Percentiles rank a stretch among this genome's conserved stretches.
phyloP scores from a whole-genome alignment of 169 alveolate species.

The Cryptosporidium canis region DNA sequence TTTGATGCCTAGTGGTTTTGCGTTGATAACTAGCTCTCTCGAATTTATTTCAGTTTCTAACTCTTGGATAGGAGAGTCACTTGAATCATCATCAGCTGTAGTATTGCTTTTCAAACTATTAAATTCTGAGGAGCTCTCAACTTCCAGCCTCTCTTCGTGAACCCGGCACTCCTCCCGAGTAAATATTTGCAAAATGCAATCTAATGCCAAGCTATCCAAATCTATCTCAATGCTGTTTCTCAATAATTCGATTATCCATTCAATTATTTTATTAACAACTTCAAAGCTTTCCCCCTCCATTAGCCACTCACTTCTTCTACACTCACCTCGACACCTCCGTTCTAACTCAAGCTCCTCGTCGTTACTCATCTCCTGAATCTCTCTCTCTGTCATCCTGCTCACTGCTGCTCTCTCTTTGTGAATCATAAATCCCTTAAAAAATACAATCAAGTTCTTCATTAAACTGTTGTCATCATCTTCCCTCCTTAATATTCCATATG shows the following conservation, averaged over 20 bases:
- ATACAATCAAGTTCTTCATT: conserved; percentile 12
- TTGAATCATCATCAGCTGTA: neutral
- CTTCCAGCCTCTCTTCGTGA: neutral
- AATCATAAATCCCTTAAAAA: conserved; percentile 8
- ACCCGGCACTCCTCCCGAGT: neutral
- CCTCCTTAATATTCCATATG: neutral
- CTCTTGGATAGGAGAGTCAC: neutral
- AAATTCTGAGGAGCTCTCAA: neutral
- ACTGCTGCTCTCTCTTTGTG: neutral
- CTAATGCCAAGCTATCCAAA: conserved; percentile 1
- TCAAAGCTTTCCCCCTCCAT: conserved; percentile 1
- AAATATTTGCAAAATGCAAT: conserved; percentile 30
- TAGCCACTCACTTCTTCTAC: neutral
- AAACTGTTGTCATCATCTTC: conserved; percentile 7
- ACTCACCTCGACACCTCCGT: neutral
- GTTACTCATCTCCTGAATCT: neutral
- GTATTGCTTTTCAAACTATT: neutral
- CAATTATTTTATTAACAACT: conserved; percentile 22
- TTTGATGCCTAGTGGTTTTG: neutral
- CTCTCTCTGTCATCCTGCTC: neutral
- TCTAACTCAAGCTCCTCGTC: neutral
- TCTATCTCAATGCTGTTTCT: conserved; percentile 13
- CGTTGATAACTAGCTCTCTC: neutral
- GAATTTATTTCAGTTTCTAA: neutral
- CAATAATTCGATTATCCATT: conserved; percentile 40